Percentiles rank a stretch among this genome's conserved stretches.
These are phyloP conservation scores for Chenopodium berlandieri DNA, from an alignment of 148 eudicot species.

Conservation along the genomic window DNA sequence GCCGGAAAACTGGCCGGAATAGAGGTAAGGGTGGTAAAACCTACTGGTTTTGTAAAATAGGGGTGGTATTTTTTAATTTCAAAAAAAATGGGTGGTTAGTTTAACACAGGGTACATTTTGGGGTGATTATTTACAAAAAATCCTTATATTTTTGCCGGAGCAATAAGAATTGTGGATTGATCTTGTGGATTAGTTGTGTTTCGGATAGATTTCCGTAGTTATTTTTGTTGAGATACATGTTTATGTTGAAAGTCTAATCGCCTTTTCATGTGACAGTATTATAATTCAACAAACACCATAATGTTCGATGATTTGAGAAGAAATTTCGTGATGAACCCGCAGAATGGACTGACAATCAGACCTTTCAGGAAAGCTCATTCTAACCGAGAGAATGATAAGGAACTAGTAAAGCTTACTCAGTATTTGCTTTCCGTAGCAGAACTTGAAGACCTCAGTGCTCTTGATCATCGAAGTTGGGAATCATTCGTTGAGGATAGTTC, in stretches of 20 bases:
- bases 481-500: conserved; percentile 47
- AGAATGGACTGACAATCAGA: conserved; percentile 78
- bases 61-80: too few species aligned
- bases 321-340: conserved; percentile 97
- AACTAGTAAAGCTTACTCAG: conserved; percentile 88
- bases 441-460: conserved; percentile 70
- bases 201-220: not conserved
- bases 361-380: conserved; percentile 93
- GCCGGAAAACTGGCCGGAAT: too few species aligned
- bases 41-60: too few species aligned
- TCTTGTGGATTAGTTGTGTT: not conserved
- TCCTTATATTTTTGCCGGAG: not conserved
- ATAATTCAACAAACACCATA: conserved; percentile 81
- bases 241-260: not conserved
- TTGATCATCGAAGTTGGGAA: conserved; percentile 86
- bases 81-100: too few species aligned
- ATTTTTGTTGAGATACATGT: not conserved
- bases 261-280: conserved; percentile 53
- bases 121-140: too few species aligned
- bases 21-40: too few species aligned
- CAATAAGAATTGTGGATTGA: not conserved
- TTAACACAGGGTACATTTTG: too few species aligned
- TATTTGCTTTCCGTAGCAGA: conserved; percentile 90
- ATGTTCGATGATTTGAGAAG: conserved; percentile 95
- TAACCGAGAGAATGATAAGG: conserved; percentile 69